phyloP scores from a whole-genome alignment of 768 basidiomycete genomes.

The Rhizopogon vinicolor region DNA sequence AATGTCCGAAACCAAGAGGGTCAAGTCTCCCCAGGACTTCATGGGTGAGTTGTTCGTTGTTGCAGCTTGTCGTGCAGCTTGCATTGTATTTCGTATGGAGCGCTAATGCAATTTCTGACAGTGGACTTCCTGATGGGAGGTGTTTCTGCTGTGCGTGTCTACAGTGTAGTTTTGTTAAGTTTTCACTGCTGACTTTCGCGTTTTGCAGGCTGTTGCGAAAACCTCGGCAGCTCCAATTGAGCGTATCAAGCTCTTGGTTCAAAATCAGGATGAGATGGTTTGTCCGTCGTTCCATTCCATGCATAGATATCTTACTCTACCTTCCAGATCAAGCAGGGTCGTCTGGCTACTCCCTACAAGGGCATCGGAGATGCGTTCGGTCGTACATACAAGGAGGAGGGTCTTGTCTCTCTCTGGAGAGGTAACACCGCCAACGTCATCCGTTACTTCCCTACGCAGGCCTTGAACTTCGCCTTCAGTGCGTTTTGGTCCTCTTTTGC shows the following conservation, averaged over 20 bases:
- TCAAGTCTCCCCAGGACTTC: conserved; percentile 91
- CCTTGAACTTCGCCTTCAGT: conserved; percentile 99
- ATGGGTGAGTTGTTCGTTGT: conserved; percentile 42
- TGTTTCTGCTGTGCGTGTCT: conserved; percentile 74
- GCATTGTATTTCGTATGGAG: conserved; percentile 10
- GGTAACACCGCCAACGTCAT: conserved; percentile 99
- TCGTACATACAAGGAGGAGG: conserved; percentile 94
- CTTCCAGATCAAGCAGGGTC: conserved; percentile 95
- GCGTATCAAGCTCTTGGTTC: conserved; percentile 97
- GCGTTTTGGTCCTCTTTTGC: conserved; percentile 29
- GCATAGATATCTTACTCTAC: not conserved
- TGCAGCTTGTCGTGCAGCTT: not conserved
- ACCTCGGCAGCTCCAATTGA: conserved; percentile 99
- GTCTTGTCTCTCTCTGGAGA: conserved; percentile 93
- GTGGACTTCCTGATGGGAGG: conserved; percentile 97
- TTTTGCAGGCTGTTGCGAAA: conserved; percentile 88
- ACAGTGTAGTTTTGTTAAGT: not conserved
- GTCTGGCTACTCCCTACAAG: conserved; percentile 95
- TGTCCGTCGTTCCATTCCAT: conserved; percentile 9
- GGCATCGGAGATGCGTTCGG: conserved; percentile 88
- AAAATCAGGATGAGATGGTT: conserved; percentile 99
- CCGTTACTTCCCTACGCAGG: conserved; percentile 99
- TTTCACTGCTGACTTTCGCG: conserved; percentile 14
- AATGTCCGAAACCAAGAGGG: conserved; percentile 84
- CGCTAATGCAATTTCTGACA: conserved; percentile 35